A percentile compares a stretch with the other conserved stretches of the same genome.
phyloP scores from a whole-genome alignment of 768 basidiomycete genomes.

The Thelephora ganbajun region DNA sequence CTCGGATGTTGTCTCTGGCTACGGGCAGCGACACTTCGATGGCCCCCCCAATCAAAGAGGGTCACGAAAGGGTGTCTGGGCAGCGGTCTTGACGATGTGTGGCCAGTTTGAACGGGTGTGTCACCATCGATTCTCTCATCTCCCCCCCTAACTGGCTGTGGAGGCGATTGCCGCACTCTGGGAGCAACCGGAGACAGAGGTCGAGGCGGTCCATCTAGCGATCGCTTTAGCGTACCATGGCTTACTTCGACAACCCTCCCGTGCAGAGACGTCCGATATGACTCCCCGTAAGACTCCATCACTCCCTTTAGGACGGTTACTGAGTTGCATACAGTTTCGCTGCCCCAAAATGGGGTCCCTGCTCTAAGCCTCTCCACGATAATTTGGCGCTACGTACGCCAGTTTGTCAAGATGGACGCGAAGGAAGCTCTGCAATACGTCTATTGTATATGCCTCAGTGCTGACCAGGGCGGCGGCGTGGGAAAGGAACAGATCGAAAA shows the following conservation, averaged over 20 bases:
- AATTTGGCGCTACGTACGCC: conserved; percentile 85
- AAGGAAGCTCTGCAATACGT: conserved; percentile 92
- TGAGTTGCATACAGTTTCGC: conserved; percentile 36
- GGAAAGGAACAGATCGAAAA: conserved; percentile 78
- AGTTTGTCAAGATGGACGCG: conserved; percentile 86
- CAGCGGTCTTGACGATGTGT: conserved; percentile 74
- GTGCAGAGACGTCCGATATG: conserved; percentile 73
- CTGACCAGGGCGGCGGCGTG: conserved; percentile 53
- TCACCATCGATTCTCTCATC: background rate
- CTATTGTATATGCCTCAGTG: conserved; percentile 67
- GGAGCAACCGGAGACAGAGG: conserved; percentile 75
- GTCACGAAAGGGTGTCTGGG: conserved; percentile 58
- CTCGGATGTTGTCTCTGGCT: conserved; percentile 61
- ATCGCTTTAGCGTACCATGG: conserved; percentile 91
- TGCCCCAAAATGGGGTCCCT: conserved; percentile 54
- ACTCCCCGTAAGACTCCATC: conserved; percentile 48
- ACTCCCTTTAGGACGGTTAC: background rate
- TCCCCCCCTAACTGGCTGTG: background rate
- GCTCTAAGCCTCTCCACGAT: conserved; percentile 73
- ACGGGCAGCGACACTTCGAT: conserved; percentile 76
- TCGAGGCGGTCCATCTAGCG: conserved; percentile 90
- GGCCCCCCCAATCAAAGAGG: conserved; percentile 45
- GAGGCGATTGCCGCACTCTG: conserved; percentile 86
- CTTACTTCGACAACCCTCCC: conserved; percentile 68
- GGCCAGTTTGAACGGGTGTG: conserved; percentile 88